Evolutionary conservation across 1,284 basidiomycete genomes (phyloP).

Genomic region (Ceratobasidium sp.): DNA sequence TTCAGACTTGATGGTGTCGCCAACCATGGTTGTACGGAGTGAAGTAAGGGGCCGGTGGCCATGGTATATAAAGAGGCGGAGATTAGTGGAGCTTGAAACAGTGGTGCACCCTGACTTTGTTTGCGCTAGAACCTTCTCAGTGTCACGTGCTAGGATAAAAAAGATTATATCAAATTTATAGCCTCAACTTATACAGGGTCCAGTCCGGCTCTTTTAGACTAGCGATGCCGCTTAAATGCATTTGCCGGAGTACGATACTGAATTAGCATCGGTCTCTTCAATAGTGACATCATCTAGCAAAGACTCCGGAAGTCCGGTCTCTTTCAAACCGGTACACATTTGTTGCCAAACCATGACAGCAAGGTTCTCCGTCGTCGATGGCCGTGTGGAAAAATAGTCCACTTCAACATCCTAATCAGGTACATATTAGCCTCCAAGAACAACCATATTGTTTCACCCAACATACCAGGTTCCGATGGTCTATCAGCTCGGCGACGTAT

Average conservation of each 20-base stretch:
- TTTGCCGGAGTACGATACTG: conserved; percentile 35
- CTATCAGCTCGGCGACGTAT: conserved; percentile 34
- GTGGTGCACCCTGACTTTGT: not conserved
- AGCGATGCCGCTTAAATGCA: not conserved
- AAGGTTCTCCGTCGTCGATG: conserved; percentile 32
- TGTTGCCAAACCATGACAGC: conserved; percentile 25
- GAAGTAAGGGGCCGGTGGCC: not conserved
- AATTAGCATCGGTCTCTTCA: conserved; percentile 35
- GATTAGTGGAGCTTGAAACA: conserved; percentile 14
- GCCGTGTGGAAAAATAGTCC: conserved; percentile 16
- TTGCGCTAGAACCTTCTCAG: not conserved
- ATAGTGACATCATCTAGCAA: conserved; percentile 23
- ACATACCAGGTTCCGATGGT: conserved; percentile 40
- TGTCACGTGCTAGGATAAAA: conserved; percentile 1
- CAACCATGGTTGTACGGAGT: conserved; percentile 23
- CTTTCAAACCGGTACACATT: conserved; percentile 20
- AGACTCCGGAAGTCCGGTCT: conserved; percentile 32
- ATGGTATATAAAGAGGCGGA: conserved; percentile 10
- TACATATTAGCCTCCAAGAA: not conserved
- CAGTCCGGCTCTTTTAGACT: not conserved
- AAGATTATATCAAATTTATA: not conserved
- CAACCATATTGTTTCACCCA: not conserved
- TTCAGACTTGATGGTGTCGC: conserved; percentile 32
- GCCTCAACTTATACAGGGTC: not conserved
- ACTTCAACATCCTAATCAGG: conserved; percentile 25